phyloP scores from a whole-genome alignment of 495 filamentous ascomycete genomes.

The Hypomontagnella submonticulosa region DNA sequence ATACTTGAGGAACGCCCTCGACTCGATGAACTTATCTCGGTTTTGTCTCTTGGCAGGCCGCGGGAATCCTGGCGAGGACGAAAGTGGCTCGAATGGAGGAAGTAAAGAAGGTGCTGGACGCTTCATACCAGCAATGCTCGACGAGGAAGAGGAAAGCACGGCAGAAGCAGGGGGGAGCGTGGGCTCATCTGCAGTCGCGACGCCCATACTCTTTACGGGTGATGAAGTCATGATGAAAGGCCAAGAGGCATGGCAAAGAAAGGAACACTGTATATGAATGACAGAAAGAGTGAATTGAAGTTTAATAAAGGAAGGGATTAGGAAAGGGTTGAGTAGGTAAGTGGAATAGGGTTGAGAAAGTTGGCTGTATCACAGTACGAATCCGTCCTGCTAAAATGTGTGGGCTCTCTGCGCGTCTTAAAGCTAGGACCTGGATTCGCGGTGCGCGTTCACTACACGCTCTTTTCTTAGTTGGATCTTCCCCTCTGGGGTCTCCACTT shows the following conservation, averaged over 20 bases:
- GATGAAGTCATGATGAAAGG: conserved; percentile 44
- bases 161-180: conserved; percentile 41
- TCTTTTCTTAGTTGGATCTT: conserved; percentile 38
- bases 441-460: conserved; percentile 45
- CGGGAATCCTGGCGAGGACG: conserved; percentile 86
- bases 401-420: conserved; percentile 43
- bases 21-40: conserved; percentile 60
- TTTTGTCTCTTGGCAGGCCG: conserved; percentile 76
- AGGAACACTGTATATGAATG: conserved; percentile 7
- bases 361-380: conserved; percentile 36
- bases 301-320: conserved; percentile 20
- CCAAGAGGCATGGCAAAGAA: conserved; percentile 40
- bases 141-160: conserved; percentile 31
- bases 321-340: conserved; percentile 16
- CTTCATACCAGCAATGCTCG: conserved; percentile 69
- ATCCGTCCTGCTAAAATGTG: conserved; percentile 33
- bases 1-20: conserved; percentile 68
- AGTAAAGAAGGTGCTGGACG: conserved; percentile 83
- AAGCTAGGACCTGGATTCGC: conserved; percentile 41
- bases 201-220: conserved; percentile 45
- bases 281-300: conserved; percentile 32
- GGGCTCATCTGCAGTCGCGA: conserved; percentile 38
- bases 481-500: conserved; percentile 28
- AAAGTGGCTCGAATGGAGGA: conserved; percentile 92
- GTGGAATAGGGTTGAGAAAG: conserved; percentile 24